Conservation (phyloP, 2,329 filamentous ascomycete genomes). For the Fusarium pseudoanthophilum region DNA sequence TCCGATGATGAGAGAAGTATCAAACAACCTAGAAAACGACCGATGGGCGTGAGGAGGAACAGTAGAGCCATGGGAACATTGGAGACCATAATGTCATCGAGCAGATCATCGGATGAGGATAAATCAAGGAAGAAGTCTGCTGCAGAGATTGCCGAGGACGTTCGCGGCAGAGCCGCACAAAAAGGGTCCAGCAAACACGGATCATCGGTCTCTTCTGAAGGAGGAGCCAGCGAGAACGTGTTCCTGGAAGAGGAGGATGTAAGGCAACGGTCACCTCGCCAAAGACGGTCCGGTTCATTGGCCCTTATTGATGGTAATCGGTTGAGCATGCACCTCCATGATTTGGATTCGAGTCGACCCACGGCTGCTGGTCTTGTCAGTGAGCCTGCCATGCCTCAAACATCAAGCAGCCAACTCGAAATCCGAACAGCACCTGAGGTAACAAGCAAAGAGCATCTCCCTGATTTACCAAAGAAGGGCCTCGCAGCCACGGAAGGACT, state of each 20-base stretch:
- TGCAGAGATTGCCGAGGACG: conserved; percentile 64
- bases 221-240: conserved; percentile 45
- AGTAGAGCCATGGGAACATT: conserved; percentile 70
- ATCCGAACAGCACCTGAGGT: conserved; percentile 53
- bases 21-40: conserved; percentile 53
- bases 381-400: conserved; percentile 67
- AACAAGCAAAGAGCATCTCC: conserved; percentile 36
- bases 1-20: conserved; percentile 65
- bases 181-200: conserved; percentile 49
- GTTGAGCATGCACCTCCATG: conserved; percentile 45
- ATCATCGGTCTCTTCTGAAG: conserved; percentile 48
- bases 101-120: conserved; percentile 71
- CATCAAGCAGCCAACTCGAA: conserved; percentile 62
- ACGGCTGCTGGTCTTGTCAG: conserved; percentile 60
- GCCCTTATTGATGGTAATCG: conserved; percentile 53
- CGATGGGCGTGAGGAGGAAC: conserved; percentile 56
- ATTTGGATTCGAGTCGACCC: conserved; percentile 46
- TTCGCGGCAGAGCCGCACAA: conserved; percentile 60
- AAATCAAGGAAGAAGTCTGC: conserved; percentile 69
- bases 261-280: conserved; percentile 34
- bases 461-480: conserved; percentile 26
- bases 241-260: conserved; percentile 29
- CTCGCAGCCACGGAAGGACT: conserved; percentile 35
- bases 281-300: conserved; percentile 48
- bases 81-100: conserved; percentile 75